Base-by-base conservation (phyloP, 2,329 filamentous ascomycete genomes). In the Colletotrichum phormii region DNA sequence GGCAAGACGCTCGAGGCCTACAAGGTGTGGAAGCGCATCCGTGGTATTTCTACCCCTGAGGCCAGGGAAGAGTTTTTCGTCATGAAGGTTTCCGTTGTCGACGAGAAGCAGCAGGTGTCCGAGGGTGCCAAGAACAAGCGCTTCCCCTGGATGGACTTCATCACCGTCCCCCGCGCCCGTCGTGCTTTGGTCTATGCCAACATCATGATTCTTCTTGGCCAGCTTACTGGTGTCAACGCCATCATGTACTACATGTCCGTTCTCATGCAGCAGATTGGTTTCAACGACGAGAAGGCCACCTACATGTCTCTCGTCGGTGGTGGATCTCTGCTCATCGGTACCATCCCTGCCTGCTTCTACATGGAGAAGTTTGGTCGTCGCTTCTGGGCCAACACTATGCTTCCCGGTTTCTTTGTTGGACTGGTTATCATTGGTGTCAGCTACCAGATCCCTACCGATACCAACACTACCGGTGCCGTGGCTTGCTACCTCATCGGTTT, bases 281-380 rank as follows among this genome's bases (percentile, higher is more conserved):
- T 94, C 81, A 80, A 91, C 76, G 81, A 87, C 8, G 86, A 89
- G 71, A 81, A 91, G 62, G 82, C 90, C 18, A 93, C 91, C 72
- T 94, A 93, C 85, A 94, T 94, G 92, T 93, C 92, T 0, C 86
- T 94, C 0, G 92, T 94, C 15, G 92, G 92, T 3, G 92, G 92
- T 31, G 92, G 90, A 4, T 84, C 91, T 0, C 86, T 94, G 0
- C 86, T 94, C 0, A 76, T 94, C 18, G 92, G 91, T 26, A 92
- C 91, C 0, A 91, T 93, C 42, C 91, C 91, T 0, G 91, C 91
- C 0, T 89, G 92, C 67, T 86, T 93, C 78, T 89, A 89, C 75
- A 94, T 94, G 92, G 92, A 94, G 78, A 88, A 86, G 3, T 94
- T 91, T 61, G 92, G 92, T 13, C 90, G 92, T 26, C 90, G 92